A percentile compares a stretch with the other conserved stretches of the same genome.
phyloP scores from a whole-genome alignment of 768 basidiomycete species.

The Trametes elegans region DNA sequence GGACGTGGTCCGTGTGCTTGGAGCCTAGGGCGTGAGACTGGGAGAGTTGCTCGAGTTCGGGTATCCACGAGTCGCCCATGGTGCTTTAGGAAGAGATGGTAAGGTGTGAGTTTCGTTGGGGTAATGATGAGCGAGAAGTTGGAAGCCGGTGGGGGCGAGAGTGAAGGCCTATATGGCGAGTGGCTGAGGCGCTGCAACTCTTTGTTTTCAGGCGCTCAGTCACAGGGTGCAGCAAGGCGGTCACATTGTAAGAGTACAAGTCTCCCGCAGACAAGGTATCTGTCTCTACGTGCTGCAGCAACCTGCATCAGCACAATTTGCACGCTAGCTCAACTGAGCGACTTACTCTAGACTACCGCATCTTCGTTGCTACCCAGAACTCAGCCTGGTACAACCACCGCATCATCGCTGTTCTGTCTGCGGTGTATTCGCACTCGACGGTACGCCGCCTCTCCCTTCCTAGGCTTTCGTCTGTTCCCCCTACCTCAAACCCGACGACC shows the following conservation, averaged over 20 bases:
- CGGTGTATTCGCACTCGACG: constrained; percentile 66
- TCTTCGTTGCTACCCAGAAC: constrained; percentile 60
- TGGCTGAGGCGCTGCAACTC: neutral
- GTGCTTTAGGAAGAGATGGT: neutral
- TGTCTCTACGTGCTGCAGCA: too few species aligned
- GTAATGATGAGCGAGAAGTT: neutral
- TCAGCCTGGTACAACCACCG: constrained; percentile 65
- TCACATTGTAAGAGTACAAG: neutral
- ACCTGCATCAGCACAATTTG: neutral
- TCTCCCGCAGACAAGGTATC: too few species aligned
- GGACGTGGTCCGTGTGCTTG: neutral
- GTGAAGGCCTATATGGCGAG: neutral
- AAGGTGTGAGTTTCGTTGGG: neutral
- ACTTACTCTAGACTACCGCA: neutral
- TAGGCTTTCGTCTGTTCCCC: constrained; percentile 17
- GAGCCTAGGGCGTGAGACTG: too few species aligned
- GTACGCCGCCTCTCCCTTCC: constrained; percentile 31
- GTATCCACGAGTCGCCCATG: neutral
- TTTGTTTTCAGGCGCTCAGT: neutral
- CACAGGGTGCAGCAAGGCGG: neutral
- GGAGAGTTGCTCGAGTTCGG: neutral
- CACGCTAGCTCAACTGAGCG: too few species aligned
- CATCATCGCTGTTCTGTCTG: constrained; percentile 65
- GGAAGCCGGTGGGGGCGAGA: too few species aligned
- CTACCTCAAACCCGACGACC: constrained; percentile 51